Percentiles rank a stretch among this genome's conserved stretches.
These are phyloP conservation scores for Colletotrichum tanaceti DNA, from an alignment of 2,329 filamentous ascomycete species.

Conservation along the genomic window DNA sequence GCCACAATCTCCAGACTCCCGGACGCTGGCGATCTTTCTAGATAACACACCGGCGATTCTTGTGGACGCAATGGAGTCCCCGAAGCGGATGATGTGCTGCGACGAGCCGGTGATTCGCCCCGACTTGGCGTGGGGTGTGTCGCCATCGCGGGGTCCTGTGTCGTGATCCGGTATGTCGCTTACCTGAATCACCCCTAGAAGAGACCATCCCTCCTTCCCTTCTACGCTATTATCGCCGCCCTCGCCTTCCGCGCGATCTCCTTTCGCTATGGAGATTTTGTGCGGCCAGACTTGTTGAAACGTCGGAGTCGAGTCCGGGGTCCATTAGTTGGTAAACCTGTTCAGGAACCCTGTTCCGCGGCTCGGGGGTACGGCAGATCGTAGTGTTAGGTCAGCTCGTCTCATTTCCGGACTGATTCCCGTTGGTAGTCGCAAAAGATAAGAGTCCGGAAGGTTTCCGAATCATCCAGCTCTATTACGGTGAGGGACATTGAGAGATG, in stretches of 20 bases:
- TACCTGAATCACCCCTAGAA: conserved; percentile 7
- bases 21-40: background rate
- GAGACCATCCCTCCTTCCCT: too few species aligned
- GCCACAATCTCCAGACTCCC: conserved; percentile 17
- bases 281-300: background rate
- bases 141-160: conserved; percentile 39
- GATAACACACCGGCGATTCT: conserved; percentile 5
- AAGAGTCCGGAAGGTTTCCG: background rate
- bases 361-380: background rate
- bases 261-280: background rate
- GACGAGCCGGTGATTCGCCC: conserved; percentile 33
- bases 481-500: too few species aligned
- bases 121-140: conserved; percentile 37
- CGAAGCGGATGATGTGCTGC: conserved; percentile 35
- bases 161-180: conserved; percentile 34
- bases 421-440: too few species aligned
- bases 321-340: background rate
- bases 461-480: background rate
- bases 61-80: conserved; percentile 12
- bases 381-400: too few species aligned
- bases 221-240: background rate
- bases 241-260: background rate
- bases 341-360: too few species aligned
- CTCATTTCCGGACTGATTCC: background rate
- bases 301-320: too few species aligned